Conservation (phyloP, 2,329 filamentous ascomycete species). For the Zasmidium angulare region DNA sequence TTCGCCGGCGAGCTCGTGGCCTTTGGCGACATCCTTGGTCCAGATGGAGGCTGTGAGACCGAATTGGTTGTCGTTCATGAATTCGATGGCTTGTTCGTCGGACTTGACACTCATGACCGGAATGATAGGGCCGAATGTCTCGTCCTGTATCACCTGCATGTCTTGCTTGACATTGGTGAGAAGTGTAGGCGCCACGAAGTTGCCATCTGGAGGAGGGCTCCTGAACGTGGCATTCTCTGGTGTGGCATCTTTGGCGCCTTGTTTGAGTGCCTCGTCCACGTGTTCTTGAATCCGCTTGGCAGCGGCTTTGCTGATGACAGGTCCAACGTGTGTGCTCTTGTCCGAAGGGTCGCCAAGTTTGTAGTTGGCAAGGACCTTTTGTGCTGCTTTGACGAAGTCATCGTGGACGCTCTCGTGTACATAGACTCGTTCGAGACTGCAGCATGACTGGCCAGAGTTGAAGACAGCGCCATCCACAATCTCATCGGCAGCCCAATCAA, state of each 20-base stretch:
- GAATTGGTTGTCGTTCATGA: conserved; percentile 96
- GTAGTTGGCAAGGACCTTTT: conserved; percentile 75
- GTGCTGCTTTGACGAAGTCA: conserved; percentile 73
- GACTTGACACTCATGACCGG: conserved; percentile 81
- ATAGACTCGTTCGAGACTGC: conserved; percentile 87
- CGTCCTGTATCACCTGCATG: conserved; percentile 88
- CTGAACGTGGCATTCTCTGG: conserved; percentile 77
- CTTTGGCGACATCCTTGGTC: conserved; percentile 81
- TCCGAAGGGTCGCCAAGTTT: conserved; percentile 85
- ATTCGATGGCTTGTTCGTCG: conserved; percentile 75
- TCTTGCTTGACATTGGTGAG: conserved; percentile 75
- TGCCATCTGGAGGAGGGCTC: conserved; percentile 72
- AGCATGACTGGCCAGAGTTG: conserved; percentile 98
- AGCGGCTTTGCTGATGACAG: conserved; percentile 79
- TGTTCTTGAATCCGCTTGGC: conserved; percentile 75
- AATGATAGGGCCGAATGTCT: conserved; percentile 93
- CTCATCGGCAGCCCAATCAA: conserved; percentile 88
- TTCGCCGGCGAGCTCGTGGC: conserved; percentile 72
- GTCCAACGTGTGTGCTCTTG: conserved; percentile 76
- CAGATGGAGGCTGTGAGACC: conserved; percentile 95
- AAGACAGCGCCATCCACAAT: conserved; percentile 96
- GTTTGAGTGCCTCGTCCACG: conserved; percentile 75
- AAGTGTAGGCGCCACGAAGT: conserved; percentile 85
- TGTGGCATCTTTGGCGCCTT: conserved; percentile 81
- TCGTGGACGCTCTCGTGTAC: conserved; percentile 84